phyloP scores from a whole-genome alignment of 176 grass and related monocot species.

The Puccinellia tenuiflora region DNA sequence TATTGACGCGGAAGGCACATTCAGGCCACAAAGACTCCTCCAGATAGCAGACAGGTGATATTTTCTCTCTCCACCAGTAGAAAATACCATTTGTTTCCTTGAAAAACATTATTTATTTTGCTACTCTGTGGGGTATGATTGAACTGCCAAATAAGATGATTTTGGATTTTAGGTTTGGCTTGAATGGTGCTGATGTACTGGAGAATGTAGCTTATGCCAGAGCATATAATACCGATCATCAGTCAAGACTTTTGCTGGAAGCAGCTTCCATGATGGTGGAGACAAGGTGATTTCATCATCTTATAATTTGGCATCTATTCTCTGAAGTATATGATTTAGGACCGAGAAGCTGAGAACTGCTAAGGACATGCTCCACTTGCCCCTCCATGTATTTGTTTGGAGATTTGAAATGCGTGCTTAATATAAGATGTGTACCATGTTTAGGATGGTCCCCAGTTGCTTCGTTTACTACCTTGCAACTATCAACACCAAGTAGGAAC shows the following conservation, averaged over 20 bases:
- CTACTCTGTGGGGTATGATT: background rate
- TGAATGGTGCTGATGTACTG: conserved; percentile 90
- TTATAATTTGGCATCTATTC: background rate
- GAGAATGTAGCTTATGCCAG: conserved; percentile 97
- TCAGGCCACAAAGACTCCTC: conserved; percentile 81
- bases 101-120: background rate
- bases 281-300: conserved; percentile 41
- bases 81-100: background rate
- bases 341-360: background rate
- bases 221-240: conserved; percentile 90
- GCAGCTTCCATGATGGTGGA: conserved; percentile 97
- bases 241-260: conserved; percentile 81
- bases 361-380: background rate
- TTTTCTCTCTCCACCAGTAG: background rate
- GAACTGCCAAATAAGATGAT: background rate
- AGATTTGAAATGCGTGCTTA: background rate
- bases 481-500: background rate
- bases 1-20: conserved; percentile 93
- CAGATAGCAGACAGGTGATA: conserved; percentile 84
- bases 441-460: background rate
- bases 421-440: background rate
- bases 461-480: background rate
- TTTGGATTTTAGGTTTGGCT: conserved; percentile 61
- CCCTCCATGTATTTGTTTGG: background rate
- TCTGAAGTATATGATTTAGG: background rate